Evolutionary conservation across 805 yeast species (phyloP), one percentile per base, ranked within the genome.

Genomic region (Sporopachydermia quercuum): DNA sequence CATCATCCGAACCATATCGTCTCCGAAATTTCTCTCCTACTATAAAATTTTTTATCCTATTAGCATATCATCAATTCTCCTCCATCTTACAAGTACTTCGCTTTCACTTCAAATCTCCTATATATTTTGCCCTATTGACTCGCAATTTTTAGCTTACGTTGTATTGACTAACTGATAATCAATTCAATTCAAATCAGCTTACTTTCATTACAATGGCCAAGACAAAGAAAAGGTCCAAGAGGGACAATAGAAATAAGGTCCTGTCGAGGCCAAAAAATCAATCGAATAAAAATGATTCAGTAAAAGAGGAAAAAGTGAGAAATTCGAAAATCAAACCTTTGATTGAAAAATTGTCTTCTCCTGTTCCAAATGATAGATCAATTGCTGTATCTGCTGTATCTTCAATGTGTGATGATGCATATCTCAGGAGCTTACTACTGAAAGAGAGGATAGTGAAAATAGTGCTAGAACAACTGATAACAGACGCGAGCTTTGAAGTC

Each of bases 311-410:
- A 37, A 52, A 51, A 14, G 50, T 70, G 15, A 63, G 71, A 37
- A 65, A 64, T 44, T 72, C 70, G 42, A 78, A 74, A 50, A 70
- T 85, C 43, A 53, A 72, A 19, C 91, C 94, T 1, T 60, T 87
- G 45, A 62, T 86, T 15, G 66, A 70, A 41, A 75, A 82, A 49
- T 61, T 87, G 42, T 61, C 70, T 39, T 71, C 85, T 3, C 57
- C 73, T 1, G 64, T 73, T 4, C 71, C 82, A 2, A 77, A 78
- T 51, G 96, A 87, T 43, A 68, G 84, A 43, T 67, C 81, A 0
- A 74, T 80, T 73, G 89, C 94, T 1, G 56, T 86, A 15, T 71
- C 78, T 6, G 77, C 91, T 3, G 74, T 86, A 35, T 66, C 78
- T 14, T 73, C 80, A 1, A 58, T 87, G 43, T 69, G 78, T 43